Base-by-base conservation (phyloP, 2,329 filamentous ascomycete species). In the Rugonectria rugulosa region DNA sequence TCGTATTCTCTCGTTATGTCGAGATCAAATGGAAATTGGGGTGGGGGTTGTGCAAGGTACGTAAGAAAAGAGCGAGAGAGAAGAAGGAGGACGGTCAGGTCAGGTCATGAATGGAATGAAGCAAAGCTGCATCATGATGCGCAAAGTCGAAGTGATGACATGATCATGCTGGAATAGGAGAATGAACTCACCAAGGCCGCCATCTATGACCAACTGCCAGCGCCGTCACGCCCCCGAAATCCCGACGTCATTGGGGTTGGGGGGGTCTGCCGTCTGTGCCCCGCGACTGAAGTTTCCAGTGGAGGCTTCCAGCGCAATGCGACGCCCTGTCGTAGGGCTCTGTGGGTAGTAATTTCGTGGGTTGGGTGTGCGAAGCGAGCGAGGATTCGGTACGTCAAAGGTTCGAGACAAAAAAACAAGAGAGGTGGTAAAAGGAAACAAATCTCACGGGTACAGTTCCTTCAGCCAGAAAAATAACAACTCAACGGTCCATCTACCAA, bases 101-200 rank as follows among this genome's bases (percentile, higher is more conserved):
- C 10, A 9, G 23, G 38, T 20, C 20, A 29, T 12, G 37, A 26
- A 11, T 17, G 40, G 37, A 29, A 31, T 36, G 29, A 34, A 23
- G 19, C 19, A n/a, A 32, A 24, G 32, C 34, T n/a, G 42, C 41
- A 32, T 40, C 15, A 34, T 46, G 29, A 36, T 6, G 29, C 2
- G 19, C n/a, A n/a, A n/a, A n/a, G n/a, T n/a, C 21, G 32, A 21
- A 20, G 29, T 21, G 45, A 27, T 20, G 15, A 21, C 43, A 46
- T 19, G 17, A 20, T n/a, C 7, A 44, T 11, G 31, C 20, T 24
- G 31, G 40, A 50, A 20, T 36, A 43, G 17, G 31, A 40, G 24
- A 14, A 23, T 19, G 15, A 43, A 67, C 71, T 73, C 60, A 73
- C 71, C 65, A 73, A 66, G 51, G 71, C 71, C 62, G 71, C 71